These are phyloP conservation scores for Sistotremastrum niveocremeum DNA, from an alignment of 768 basidiomycete genomes.

Conservation along the genomic window DNA sequence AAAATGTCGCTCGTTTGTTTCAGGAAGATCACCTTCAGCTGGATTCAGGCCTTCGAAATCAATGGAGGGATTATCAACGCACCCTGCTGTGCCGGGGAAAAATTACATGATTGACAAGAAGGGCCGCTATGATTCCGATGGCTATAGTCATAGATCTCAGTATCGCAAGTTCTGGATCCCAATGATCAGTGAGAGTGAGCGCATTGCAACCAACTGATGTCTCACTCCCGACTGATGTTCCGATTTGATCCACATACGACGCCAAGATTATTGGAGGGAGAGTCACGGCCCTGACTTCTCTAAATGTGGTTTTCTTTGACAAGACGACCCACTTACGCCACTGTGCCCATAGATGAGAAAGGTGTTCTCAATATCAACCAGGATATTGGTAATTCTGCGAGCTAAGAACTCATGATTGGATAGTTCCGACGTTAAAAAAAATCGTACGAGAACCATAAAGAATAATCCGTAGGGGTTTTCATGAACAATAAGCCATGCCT, in stretches of 20 bases:
- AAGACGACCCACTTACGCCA: conserved; percentile 20
- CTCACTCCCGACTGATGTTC: conserved; percentile 6
- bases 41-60: neutral
- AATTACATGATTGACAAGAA: conserved; percentile 29
- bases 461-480: conserved; percentile 31
- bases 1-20: conserved; percentile 25
- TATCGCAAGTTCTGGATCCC: conserved; percentile 23
- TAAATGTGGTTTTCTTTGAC: neutral
- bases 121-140: conserved; percentile 30
- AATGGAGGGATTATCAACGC: conserved; percentile 4
- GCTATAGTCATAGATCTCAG: conserved; percentile 29
- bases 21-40: conserved; percentile 26
- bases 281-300: conserved; percentile 23
- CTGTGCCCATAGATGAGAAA: conserved; percentile 27
- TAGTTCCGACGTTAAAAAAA: neutral
- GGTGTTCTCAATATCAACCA: conserved; percentile 29
- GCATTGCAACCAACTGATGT: conserved; percentile 12
- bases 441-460: conserved; percentile 23
- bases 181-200: conserved; percentile 13
- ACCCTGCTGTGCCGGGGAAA: conserved; percentile 36
- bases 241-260: conserved; percentile 14
- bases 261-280: conserved; percentile 28
- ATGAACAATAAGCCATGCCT: conserved; percentile 27
- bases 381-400: conserved; percentile 30
- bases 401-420: conserved; percentile 12